Conservation (phyloP, 192 early-diverging fungal genomes). For the Phlyctochytrium bullatum region DNA sequence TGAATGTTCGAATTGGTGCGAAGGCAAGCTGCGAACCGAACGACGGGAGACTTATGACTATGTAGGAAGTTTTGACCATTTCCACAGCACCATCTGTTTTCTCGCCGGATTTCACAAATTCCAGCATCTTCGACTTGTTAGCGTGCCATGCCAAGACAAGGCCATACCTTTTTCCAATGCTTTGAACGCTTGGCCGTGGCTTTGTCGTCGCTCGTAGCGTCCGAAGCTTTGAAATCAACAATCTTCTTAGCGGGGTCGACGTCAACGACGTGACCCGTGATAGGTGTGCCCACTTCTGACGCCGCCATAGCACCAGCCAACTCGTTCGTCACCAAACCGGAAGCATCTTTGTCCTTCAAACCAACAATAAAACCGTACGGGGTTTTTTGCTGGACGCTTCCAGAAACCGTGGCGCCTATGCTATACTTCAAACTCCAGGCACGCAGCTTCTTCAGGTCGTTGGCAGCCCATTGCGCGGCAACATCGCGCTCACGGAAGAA, state of each 20-base stretch:
- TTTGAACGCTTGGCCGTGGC: neutral
- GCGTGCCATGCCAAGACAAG: no score
- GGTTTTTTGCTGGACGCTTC: slow-evolving; percentile 47
- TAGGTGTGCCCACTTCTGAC: slow-evolving; percentile 45
- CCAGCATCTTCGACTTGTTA: no score
- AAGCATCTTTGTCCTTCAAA: slow-evolving; percentile 38
- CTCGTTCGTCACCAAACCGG: slow-evolving; percentile 59
- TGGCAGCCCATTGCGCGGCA: neutral
- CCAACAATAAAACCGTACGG: slow-evolving; percentile 58
- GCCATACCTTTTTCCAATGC: slow-evolving; percentile 10
- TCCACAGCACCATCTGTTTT: slow-evolving; percentile 61
- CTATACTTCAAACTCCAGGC: slow-evolving; percentile 15
- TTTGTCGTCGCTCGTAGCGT: neutral
- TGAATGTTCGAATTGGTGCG: slow-evolving; percentile 19
- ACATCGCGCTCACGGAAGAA: slow-evolving; percentile 36
- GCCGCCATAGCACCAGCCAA: slow-evolving; percentile 34
- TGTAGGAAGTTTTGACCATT: slow-evolving; percentile 77
- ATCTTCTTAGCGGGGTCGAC: slow-evolving; percentile 62
- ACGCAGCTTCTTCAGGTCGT: neutral
- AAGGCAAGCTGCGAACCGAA: slow-evolving; percentile 26
- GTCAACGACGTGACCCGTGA: slow-evolving; percentile 66
- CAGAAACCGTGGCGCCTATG: slow-evolving; percentile 49
- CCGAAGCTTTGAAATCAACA: slow-evolving; percentile 52
- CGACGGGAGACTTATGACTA: slow-evolving; percentile 64
- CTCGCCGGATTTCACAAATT: neutral